Evolutionary conservation across 2,329 filamentous ascomycete species (phyloP), one percentile per base, ranked within the genome.

Genomic region (Intubia oerlemansii): DNA sequence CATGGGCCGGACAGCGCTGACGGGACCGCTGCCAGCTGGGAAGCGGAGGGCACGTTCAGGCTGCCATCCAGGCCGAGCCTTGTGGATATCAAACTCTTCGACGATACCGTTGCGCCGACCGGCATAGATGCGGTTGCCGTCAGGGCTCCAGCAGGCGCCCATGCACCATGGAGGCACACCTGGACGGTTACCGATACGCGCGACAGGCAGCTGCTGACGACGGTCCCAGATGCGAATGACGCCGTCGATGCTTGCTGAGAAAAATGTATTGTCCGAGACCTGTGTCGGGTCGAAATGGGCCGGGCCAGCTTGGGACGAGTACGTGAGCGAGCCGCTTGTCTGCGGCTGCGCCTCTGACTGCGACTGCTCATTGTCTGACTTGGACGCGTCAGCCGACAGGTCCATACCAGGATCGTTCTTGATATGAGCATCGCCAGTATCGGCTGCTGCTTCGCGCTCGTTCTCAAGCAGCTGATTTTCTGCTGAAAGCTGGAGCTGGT

Each of bases 91-190:
- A 50, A 78, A 98, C 50, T 98, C 88, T 40, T 98, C 88, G 0
- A 98, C 88, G 0, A 81, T 90, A 29, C 81, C 67, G 48, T 95
- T 95, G 33, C 88, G 64, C 17, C 88, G 62, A 1, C 88, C 88
- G 0, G 78, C 84, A 50, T 92, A 98, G 41, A 98, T 84, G 49
- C 69, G 81, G 50, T 95, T 95, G 10, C 88, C 88, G 46, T 93
- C 79, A 0, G 82, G 82, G 31, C 77, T 85, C 88, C 88, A 98
- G 53, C 82, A 92, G 1, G 82, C 81, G 39, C 80, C 84, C 71
- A 92, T 93, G 49, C 85, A 95, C 85, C 85, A 98, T 0, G 85
- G 88, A 1, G 88, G 85, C 1, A 81, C 78, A 12, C 71, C 70
- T 9, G 69, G 66, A 9, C 71, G 60, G 12, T 77, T 79, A 2